Evolutionary conservation across 2,329 filamentous ascomycete species (phyloP).

Genomic region (Aureobasidium sp.): DNA sequence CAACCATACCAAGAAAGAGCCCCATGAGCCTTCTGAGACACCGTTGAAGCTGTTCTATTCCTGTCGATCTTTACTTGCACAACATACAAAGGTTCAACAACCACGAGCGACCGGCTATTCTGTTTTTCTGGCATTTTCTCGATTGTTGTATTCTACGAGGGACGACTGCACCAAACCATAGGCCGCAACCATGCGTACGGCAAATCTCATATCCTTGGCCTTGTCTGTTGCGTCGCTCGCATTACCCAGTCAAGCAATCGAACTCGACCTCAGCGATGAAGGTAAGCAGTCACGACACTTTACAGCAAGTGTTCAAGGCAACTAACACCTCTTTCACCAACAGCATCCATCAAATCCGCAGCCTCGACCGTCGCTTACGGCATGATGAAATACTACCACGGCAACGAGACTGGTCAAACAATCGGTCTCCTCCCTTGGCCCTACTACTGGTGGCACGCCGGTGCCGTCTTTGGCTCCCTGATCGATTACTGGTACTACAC

Average conservation of each 20-base stretch:
- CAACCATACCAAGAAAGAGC: background rate
- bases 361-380: conserved; percentile 34
- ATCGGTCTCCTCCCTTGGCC: conserved; percentile 51
- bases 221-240: background rate
- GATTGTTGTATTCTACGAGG: background rate
- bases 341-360: conserved; percentile 32
- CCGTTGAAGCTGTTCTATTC: conserved; percentile 14
- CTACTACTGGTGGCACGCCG: conserved; percentile 69
- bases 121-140: background rate
- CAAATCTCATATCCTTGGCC: background rate
- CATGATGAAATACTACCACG: conserved; percentile 43
- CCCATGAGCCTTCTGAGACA: conserved; percentile 4
- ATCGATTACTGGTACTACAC: conserved; percentile 49
- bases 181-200: background rate
- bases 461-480: conserved; percentile 52
- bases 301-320: background rate
- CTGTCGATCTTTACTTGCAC: conserved; percentile 2
- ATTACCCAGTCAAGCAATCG: background rate
- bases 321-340: background rate
- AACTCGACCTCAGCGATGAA: background rate
- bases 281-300: background rate
- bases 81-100: background rate
- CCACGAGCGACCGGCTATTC: background rate
- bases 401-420: conserved; percentile 40
- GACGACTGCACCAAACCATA: background rate